A percentile compares a stretch with the other conserved stretches of the same genome.
phyloP scores from a whole-genome alignment of 306 rosid genomes.

The Quercus rubra region DNA sequence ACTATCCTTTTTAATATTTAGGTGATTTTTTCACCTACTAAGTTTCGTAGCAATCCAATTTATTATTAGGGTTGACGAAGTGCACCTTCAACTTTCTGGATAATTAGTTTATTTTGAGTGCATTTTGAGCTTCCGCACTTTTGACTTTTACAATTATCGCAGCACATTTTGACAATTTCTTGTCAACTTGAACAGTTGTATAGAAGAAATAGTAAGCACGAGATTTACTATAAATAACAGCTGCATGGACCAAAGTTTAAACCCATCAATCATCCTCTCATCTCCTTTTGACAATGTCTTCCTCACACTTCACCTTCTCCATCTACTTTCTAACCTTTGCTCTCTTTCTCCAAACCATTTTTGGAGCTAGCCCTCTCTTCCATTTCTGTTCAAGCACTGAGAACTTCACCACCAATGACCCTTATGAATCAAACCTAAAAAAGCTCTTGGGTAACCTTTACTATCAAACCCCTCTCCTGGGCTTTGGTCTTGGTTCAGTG shows the following conservation, averaged over 20 bases:
- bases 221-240: not conserved
- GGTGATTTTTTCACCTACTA: no score
- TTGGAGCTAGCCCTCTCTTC: not conserved
- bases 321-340: not conserved
- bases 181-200: not conserved
- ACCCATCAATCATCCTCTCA: not conserved
- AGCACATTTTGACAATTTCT: not conserved
- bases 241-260: no score
- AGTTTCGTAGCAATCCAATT: no score
- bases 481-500: not conserved
- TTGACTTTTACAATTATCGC: not conserved
- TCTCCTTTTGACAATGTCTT: not conserved
- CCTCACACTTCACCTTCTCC: not conserved
- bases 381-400: not conserved
- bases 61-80: no score
- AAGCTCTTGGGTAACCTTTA: not conserved
- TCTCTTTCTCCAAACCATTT: not conserved
- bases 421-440: not conserved
- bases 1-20: no score
- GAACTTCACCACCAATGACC: constrained; percentile 5
- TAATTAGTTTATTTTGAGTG: no score
- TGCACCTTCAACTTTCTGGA: no score
- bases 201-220: not conserved
- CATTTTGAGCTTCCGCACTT: not conserved
- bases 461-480: not conserved